Evolutionary conservation across 2,329 filamentous ascomycete genomes (phyloP).

Genomic region (Cytospora piceae): DNA sequence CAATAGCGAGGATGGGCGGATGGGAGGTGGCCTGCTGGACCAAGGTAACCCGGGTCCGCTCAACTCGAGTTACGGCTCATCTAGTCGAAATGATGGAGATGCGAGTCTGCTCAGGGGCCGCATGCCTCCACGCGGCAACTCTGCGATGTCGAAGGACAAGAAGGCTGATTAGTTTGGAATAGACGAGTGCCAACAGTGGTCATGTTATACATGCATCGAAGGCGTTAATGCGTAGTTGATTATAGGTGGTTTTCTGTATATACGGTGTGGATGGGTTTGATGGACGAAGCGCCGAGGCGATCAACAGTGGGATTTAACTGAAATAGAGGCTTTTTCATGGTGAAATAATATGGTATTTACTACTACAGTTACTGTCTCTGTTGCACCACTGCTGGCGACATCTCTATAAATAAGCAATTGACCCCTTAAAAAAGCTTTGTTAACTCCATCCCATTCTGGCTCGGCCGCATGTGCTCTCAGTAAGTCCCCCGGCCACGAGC

Average conservation of each 20-base stretch:
- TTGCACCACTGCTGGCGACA: neutral
- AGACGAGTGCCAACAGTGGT: constrained; percentile 13
- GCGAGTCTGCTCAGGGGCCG: constrained; percentile 44
- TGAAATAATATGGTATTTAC: constrained; percentile 17
- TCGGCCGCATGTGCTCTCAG: constrained; percentile 32
- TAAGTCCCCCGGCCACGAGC: constrained; percentile 34
- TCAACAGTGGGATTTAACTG: constrained; percentile 16
- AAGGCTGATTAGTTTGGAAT: constrained; percentile 47
- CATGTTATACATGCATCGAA: constrained; percentile 20
- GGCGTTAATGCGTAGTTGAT: constrained; percentile 27
- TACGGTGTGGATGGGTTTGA: constrained; percentile 17
- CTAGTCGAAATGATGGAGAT: constrained; percentile 45
- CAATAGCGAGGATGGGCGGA: constrained; percentile 57
- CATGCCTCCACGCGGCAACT: constrained; percentile 34
- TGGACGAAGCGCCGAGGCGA: constrained; percentile 17
- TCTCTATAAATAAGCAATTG: neutral
- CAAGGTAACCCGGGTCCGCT: constrained; percentile 36
- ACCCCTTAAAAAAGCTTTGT: constrained; percentile 31
- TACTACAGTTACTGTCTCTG: neutral
- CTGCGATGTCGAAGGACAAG: constrained; percentile 44
- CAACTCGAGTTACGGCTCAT: constrained; percentile 42
- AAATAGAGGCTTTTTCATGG: constrained; percentile 28
- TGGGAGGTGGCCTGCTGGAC: constrained; percentile 18
- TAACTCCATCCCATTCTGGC: constrained; percentile 35
- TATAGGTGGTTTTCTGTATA: constrained; percentile 31